These are phyloP conservation scores for Clavaria fumosa DNA, from an alignment of 768 basidiomycete genomes.

Conservation along the genomic window DNA sequence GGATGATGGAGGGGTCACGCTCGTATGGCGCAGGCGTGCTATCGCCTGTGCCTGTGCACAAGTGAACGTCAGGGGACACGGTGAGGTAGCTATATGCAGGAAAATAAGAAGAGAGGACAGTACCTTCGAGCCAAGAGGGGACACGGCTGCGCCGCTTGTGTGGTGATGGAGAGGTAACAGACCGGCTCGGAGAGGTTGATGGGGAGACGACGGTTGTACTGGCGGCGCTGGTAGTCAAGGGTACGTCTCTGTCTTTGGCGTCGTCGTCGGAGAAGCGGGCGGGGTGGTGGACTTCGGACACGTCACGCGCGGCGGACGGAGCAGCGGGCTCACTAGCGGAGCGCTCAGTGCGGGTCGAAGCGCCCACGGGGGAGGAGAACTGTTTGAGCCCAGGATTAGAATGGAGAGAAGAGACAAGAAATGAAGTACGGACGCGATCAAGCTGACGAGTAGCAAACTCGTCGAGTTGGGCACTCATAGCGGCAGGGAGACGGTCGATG, in stretches of 20 bases:
- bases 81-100: no score
- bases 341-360: not conserved
- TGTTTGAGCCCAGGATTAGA: not conserved
- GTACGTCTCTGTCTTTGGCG: not conserved
- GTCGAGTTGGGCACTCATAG: constrained; percentile 59
- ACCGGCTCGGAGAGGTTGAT: no score
- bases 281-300: not conserved
- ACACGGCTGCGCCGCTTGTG: not conserved
- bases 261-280: not conserved
- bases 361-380: not conserved
- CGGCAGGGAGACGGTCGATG: constrained; percentile 62
- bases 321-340: no score
- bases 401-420: constrained; percentile 1
- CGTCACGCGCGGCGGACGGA: no score
- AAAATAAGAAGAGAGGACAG: no score
- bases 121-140: not conserved
- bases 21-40: no score
- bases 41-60: no score
- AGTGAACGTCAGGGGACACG: no score
- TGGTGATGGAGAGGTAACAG: no score
- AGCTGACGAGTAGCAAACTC: constrained; percentile 83
- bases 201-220: no score
- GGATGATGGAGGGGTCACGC: not conserved
- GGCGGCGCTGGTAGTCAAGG: no score
- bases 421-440: constrained; percentile 44